Conservation (phyloP, 192 early-diverging fungal genomes). For the Pecoramyces ruminantium region DNA sequence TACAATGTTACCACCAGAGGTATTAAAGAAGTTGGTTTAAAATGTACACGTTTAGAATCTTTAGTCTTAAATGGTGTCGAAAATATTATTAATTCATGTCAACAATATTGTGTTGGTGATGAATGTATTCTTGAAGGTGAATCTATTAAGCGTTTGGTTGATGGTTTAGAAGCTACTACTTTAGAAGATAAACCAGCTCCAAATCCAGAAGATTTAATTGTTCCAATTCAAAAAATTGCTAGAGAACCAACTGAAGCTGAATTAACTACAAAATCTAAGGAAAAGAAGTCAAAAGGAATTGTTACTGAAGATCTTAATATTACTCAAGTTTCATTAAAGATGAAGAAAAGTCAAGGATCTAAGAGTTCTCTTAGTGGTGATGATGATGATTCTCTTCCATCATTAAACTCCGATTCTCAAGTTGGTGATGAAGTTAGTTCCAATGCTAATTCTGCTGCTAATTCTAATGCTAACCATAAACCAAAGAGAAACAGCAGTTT, state of each 20-base stretch:
- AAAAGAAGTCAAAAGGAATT: background rate
- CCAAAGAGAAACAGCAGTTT: background rate
- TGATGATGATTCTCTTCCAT: background rate
- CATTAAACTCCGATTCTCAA: background rate
- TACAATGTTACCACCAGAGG: background rate
- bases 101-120: background rate
- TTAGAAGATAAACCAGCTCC: background rate
- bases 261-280: background rate
- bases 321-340: background rate
- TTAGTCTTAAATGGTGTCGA: background rate
- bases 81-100: background rate
- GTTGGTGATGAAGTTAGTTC: background rate
- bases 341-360: background rate
- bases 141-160: background rate
- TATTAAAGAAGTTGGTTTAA: background rate
- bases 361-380: background rate
- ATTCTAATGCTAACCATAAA: background rate
- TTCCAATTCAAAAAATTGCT: background rate
- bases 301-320: background rate
- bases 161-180: background rate
- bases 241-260: background rate
- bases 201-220: background rate
- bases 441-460: too few species aligned
- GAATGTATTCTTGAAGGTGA: background rate
- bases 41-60: background rate